Evolutionary conservation across 108 stramenopile genomes (phyloP).

Genomic region (Pseudonitzschia multistriata): DNA sequence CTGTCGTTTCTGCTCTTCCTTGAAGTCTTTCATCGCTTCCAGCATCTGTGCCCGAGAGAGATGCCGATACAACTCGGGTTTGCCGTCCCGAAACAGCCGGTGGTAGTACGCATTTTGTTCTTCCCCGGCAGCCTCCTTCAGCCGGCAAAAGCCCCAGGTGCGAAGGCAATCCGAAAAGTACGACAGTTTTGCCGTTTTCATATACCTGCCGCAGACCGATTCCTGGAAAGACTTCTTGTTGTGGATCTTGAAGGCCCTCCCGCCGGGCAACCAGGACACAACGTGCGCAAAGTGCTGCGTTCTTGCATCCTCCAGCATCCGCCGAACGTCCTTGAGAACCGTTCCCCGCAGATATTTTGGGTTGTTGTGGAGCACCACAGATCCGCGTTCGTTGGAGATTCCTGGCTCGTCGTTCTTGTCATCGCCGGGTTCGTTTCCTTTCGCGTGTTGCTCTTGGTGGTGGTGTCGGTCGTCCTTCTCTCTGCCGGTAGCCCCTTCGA

Average conservation of each 20-base stretch:
- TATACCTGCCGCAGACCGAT: constrained; percentile 23
- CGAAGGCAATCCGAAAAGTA: constrained; percentile 28
- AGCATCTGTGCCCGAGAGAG: constrained; percentile 27
- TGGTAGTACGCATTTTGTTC: constrained; percentile 68
- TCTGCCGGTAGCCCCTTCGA: background rate
- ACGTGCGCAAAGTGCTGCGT: constrained; percentile 38
- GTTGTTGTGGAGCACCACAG: constrained; percentile 2
- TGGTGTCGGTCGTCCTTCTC: background rate
- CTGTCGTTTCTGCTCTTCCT: constrained; percentile 8
- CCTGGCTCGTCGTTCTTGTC: background rate
- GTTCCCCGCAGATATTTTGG: constrained; percentile 33
- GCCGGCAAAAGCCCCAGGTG: constrained; percentile 34
- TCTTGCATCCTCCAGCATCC: constrained; percentile 59
- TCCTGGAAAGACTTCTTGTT: constrained; percentile 22
- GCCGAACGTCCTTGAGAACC: constrained; percentile 28
- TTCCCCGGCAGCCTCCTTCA: constrained; percentile 21
- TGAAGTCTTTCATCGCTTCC: constrained; percentile 16
- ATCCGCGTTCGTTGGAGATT: background rate
- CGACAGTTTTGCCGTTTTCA: constrained; percentile 13
- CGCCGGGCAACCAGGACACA: constrained; percentile 33
- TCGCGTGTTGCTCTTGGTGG: background rate
- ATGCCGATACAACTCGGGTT: constrained; percentile 26
- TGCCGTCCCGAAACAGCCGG: constrained; percentile 52
- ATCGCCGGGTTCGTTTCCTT: background rate
- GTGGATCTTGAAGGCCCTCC: constrained; percentile 40